Evolutionary conservation across 352 stramenopile genomes (phyloP), one percentile per base, ranked within the genome.

Genomic region (Phytophthora vignae): DNA sequence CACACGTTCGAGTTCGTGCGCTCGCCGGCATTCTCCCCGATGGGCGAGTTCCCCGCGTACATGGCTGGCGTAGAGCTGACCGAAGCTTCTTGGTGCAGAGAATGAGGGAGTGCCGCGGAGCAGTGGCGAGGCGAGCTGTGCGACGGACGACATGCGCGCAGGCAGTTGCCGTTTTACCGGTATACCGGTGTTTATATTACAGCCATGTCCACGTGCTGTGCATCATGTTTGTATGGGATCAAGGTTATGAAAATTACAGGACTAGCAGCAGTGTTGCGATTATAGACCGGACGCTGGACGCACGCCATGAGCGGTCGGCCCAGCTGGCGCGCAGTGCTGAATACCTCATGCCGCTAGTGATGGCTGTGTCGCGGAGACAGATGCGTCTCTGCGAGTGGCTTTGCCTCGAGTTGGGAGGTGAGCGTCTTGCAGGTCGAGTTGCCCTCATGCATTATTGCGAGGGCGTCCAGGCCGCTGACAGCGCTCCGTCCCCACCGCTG

Each of bases 1-100:
- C 88, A 95, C 53, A 95, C 81, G 55, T 85, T 85, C 22, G 78
- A 80, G 48, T 73, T 52, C 17, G 63, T 72, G 56, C 66, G 73
- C 38, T 83, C 69, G 44, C 74, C 74, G 12, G 69, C 65, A 27
- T 73, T 80, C 49, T 81, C 73, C 33, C 64, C 70, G 67, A 77
- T 75, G 49, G 71, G 64, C 38, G 68, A 74, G 57, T 74, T 71
- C 29, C 55, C 62, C 21, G 5, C 66, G 63, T 79, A 76, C 74
- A 82, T 81, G 63, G 44, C 49, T 27, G 46, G 46, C n/a, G 3
- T 15, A 10, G 11, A n/a, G n/a, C n/a, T 17, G 46, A 25, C 6
- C 7, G 46, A 11, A 42, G 36, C 36, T 42, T 42, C 36, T 42
- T 42, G 36, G 36, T 42, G 36, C 11, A 42, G 36, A 42, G 14